Conservation (phyloP, 75 land plant genomes). For the Azolla pinnata region DNA sequence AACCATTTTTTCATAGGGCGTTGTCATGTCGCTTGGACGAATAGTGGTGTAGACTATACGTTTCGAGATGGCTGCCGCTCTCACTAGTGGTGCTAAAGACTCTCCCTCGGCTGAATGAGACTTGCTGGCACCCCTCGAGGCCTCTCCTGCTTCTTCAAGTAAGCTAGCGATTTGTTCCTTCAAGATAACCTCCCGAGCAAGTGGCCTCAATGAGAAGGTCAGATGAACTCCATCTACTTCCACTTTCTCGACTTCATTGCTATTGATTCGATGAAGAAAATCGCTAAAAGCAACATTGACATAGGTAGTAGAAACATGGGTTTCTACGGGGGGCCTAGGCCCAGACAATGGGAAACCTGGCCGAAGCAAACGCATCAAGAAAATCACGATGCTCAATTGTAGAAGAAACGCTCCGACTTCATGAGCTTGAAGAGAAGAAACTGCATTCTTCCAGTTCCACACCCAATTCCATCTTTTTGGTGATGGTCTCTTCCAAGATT, state of each 20-base stretch:
- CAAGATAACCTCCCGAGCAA: conserved; percentile 4
- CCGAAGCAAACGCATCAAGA: conserved; percentile 65
- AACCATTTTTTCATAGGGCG: conserved; percentile 93
- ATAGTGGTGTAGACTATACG: conserved; percentile 72
- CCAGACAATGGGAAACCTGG: conserved; percentile 79
- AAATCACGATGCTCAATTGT: conserved; percentile 67
- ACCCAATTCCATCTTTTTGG: conserved; percentile 30
- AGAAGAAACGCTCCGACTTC: conserved; percentile 66
- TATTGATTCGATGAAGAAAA: conserved; percentile 56
- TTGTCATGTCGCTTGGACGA: conserved; percentile 71
- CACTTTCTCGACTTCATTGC: conserved; percentile 72
- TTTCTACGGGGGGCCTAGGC: conserved; percentile 28
- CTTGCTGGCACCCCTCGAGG: too few relatives aligned
- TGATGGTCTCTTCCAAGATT: conserved; percentile 1
- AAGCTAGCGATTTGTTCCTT: neutral
- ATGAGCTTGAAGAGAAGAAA: conserved; percentile 45
- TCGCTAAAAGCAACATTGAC: conserved; percentile 90
- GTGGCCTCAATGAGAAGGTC: conserved; percentile 51
- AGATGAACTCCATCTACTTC: conserved; percentile 96
- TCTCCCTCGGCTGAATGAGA: neutral
- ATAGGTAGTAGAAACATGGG: conserved; percentile 35
- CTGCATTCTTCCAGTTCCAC: conserved; percentile 49
- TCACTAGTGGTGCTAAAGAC: conserved; percentile 31
- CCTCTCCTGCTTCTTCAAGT: conserved; percentile 6
- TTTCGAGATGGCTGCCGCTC: conserved; percentile 38